phyloP scores from a whole-genome alignment of 129 eudicot species.

The Mikania micrantha region DNA sequence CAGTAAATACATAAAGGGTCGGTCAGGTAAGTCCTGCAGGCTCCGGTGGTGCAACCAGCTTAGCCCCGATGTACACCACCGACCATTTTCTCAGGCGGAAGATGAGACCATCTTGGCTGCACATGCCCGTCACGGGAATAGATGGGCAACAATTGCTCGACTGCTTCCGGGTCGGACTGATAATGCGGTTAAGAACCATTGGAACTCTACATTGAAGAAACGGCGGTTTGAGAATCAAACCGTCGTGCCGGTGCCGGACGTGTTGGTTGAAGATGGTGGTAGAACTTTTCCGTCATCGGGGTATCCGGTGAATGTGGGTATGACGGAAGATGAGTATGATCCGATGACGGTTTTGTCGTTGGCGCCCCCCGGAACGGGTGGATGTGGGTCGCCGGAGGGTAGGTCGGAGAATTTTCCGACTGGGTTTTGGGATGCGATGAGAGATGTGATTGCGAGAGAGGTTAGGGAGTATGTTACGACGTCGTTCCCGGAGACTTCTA shows the following conservation, averaged over 20 bases:
- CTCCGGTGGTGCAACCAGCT: conserved; percentile 85
- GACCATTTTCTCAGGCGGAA: conserved; percentile 55
- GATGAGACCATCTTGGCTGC: conserved; percentile 58
- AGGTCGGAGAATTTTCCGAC: conserved; percentile 33
- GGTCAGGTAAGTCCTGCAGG: conserved; percentile 77
- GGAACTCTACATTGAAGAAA: conserved; percentile 62
- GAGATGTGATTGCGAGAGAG: conserved; percentile 57
- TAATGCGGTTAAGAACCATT: conserved; percentile 79
- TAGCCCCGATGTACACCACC: conserved; percentile 68
- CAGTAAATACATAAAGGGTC: conserved; percentile 72
- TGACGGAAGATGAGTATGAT: conserved; percentile 20
- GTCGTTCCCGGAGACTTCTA: conserved; percentile 47
- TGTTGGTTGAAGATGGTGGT: background rate
- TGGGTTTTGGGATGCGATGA: conserved; percentile 55
- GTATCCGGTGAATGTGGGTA: conserved; percentile 9
- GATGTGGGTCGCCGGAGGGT: conserved; percentile 17
- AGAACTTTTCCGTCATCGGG: conserved; percentile 22
- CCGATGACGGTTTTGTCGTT: conserved; percentile 56
- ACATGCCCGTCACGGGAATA: conserved; percentile 54
- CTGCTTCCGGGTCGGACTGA: conserved; percentile 69
- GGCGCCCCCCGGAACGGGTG: conserved; percentile 61
- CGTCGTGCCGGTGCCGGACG: background rate
- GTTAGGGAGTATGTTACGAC: conserved; percentile 63
- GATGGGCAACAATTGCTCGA: conserved; percentile 82
- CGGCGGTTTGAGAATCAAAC: conserved; percentile 9